A percentile compares a stretch with the other conserved stretches of the same genome.
These are phyloP conservation scores for Mortierella sp. DNA, from an alignment of 371 early-diverging fungal genomes.

Conservation along the genomic window DNA sequence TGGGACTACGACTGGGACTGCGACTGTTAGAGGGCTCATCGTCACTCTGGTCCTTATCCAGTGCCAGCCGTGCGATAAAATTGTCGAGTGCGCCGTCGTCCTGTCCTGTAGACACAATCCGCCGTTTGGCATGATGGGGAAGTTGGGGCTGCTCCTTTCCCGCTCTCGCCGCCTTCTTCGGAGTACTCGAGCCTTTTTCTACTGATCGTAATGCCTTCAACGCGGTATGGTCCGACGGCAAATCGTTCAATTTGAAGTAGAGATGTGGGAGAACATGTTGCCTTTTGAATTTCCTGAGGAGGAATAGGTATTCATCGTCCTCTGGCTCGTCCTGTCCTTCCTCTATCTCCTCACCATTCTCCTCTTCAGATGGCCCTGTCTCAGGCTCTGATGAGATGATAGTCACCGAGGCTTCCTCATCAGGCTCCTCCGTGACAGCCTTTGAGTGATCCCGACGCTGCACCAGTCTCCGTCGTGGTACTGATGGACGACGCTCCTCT, in stretches of 20 bases:
- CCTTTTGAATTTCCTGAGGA: too few species aligned
- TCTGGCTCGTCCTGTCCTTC: too few species aligned
- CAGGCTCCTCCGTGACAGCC: not conserved
- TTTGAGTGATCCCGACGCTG: not conserved
- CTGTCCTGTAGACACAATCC: constrained; percentile 24
- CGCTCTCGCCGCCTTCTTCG: not conserved
- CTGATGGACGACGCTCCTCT: not conserved
- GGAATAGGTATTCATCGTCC: too few species aligned
- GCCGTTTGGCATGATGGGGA: constrained; percentile 46
- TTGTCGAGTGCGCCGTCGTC: constrained; percentile 15
- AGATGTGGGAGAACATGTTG: constrained; percentile 42
- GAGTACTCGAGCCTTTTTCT: not conserved
- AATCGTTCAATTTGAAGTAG: constrained; percentile 31
- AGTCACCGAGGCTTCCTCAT: too few species aligned
- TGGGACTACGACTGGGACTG: not conserved
- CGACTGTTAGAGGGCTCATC: not conserved
- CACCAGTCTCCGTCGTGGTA: not conserved
- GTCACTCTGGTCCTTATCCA: constrained; percentile 34
- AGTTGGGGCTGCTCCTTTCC: constrained; percentile 7
- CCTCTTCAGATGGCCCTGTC: constrained; percentile 18
- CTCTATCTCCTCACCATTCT: too few species aligned
- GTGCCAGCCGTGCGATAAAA: constrained; percentile 41
- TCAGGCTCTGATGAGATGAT: too few species aligned
- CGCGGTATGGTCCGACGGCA: constrained; percentile 27
- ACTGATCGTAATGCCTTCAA: constrained; percentile 29